A percentile compares a stretch with the other conserved stretches of the same genome.
phyloP scores from a whole-genome alignment of 441 rosid genomes.

The Erysimum cheiri region DNA sequence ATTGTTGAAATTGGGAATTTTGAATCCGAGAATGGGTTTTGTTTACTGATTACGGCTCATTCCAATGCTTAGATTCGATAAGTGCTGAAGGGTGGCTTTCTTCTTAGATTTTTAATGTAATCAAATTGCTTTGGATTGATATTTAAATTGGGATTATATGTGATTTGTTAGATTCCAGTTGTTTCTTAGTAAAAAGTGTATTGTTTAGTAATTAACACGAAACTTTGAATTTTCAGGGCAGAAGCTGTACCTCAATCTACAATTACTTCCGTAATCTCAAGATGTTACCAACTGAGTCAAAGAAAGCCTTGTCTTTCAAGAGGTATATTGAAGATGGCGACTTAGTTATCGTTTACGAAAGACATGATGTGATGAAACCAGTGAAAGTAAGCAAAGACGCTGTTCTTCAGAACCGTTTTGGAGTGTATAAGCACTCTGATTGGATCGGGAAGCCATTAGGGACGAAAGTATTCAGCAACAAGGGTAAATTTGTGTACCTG shows the following conservation, averaged over 20 bases:
- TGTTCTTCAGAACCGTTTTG: conserved; percentile 87
- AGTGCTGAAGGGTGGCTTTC: not conserved
- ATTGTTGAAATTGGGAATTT: conserved; percentile 1
- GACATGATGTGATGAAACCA: conserved; percentile 84
- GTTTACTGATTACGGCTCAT: not conserved
- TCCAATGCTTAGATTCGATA: not conserved
- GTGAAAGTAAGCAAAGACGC: conserved; percentile 60
- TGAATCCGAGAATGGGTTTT: conserved; percentile 10
- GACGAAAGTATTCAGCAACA: conserved; percentile 83
- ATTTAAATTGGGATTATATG: not conserved
- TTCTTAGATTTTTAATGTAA: not conserved
- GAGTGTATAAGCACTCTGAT: conserved; percentile 78
- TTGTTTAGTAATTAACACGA: not conserved
- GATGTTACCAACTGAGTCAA: conserved; percentile 65
- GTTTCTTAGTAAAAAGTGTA: not conserved
- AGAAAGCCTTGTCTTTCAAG: conserved; percentile 61
- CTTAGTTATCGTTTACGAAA: conserved; percentile 77
- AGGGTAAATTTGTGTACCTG: conserved; percentile 79
- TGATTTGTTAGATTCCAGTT: conserved; percentile 5
- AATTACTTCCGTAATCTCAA: conserved; percentile 16
- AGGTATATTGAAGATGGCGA: conserved; percentile 70
- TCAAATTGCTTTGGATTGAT: not conserved
- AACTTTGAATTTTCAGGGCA: conserved; percentile 19
- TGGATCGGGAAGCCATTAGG: conserved; percentile 97
- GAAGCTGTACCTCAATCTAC: not conserved